Base-by-base conservation (phyloP, 2,329 filamentous ascomycete species). In the Penicillium sp. region DNA sequence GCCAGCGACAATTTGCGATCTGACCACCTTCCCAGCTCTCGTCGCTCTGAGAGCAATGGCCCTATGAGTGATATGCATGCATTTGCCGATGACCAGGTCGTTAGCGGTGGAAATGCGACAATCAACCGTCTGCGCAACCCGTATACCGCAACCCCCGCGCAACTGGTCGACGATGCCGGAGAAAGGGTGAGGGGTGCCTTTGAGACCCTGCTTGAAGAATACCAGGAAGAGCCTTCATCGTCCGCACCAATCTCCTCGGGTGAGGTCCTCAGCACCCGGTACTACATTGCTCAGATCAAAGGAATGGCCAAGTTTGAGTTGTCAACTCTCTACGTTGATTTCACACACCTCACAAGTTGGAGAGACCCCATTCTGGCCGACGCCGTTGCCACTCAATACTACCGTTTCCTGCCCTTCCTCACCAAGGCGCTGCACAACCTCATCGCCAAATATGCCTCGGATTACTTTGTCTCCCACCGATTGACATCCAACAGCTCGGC, bases 321-420 rank as follows among this genome's bases (percentile, higher is more conserved):
- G 11, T 87, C 85, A 2, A 88, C 85, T 2, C 80, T 88, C 43
- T 88, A 88, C 59, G 81, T 88, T 62, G 85, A 88, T 66, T 88
- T 77, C 75, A 90, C 87, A 62, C 94, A 99, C 73, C 79, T 99
- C 29, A 83, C 86, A 53, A 83, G 86, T 34, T 88, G 87, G 72
- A 86, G 89, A 66, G 89, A 92, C 63, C 90, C 89, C 49, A 87
- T 89, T 54, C 79, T 99, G 49, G 91, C 93, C 40, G 87, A 91
- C 58, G 93, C 91, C 47, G 89, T 97, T 58, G 88, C 92, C 62
- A 87, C 86, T 65, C 89, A 95, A 69, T 97, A 97, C 79, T 97
- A 97, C 75, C 90, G 94, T 63, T 96, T 96, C 71, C 82, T 95
- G 22, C 94, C 94, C 2, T 99, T 94, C 72, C 84, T 99, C 67